These are phyloP conservation scores for Magnusiomyces suaveolens DNA, from an alignment of 1,139 yeast species.

Conservation along the genomic window DNA sequence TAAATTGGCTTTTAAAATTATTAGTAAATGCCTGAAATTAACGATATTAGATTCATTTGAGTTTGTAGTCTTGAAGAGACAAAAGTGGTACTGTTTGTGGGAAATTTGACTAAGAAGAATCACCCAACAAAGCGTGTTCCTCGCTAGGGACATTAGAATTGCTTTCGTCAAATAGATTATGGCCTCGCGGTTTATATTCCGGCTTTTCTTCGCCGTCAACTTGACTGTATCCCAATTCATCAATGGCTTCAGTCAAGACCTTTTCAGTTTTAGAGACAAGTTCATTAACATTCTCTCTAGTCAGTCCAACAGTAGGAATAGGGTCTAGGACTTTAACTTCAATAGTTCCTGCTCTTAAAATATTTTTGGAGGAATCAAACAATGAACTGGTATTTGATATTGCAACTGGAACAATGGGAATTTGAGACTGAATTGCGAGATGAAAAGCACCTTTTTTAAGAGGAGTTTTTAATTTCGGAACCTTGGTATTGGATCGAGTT, in stretches of 20 bases:
- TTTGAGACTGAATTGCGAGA: constrained; percentile 82
- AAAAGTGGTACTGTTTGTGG: no score
- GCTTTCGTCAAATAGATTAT: neutral
- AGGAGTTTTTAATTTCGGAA: constrained; percentile 57
- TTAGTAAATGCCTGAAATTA: no score
- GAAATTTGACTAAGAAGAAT: no score
- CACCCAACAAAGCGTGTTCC: neutral
- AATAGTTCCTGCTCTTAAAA: constrained; percentile 46
- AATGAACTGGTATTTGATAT: constrained; percentile 75
- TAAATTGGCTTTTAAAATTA: no score
- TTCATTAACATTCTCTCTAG: constrained; percentile 50
- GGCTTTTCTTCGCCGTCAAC: neutral
- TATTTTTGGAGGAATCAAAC: constrained; percentile 46
- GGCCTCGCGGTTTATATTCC: neutral
- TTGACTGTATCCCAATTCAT: constrained; percentile 26
- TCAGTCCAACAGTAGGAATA: constrained; percentile 46
- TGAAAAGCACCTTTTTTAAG: constrained; percentile 98
- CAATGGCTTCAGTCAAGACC: constrained; percentile 36
- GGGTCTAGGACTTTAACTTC: constrained; percentile 60
- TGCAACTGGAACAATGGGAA: constrained; percentile 82
- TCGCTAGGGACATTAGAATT: neutral
- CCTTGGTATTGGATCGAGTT: constrained; percentile 69
- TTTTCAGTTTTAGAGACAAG: constrained; percentile 36
- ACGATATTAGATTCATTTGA: no score
- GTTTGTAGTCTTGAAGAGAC: no score